Evolutionary conservation across 768 basidiomycete species (phyloP).

Genomic region (Hygrophoropsis aurantiaca): DNA sequence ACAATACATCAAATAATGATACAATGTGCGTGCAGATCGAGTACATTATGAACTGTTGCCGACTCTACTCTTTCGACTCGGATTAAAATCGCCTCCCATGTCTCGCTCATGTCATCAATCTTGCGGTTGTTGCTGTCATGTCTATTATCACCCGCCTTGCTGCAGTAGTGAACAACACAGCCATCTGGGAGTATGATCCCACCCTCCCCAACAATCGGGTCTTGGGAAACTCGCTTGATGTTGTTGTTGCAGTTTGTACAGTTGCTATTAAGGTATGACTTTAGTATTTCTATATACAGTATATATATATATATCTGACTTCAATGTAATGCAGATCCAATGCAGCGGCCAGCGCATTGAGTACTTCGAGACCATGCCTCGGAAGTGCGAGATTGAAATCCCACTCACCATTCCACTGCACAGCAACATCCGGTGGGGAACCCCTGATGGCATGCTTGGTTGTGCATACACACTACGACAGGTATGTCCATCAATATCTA

Average conservation of each 20-base stretch:
- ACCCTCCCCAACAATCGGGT: slow-evolving; percentile 18
- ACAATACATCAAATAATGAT: slow-evolving; percentile 24
- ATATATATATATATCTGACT: background rate
- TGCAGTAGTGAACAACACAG: slow-evolving; percentile 22
- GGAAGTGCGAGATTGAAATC: slow-evolving; percentile 7
- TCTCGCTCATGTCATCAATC: slow-evolving; percentile 28
- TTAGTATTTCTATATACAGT: too few relatives aligned
- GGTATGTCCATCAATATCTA: slow-evolving; percentile 7
- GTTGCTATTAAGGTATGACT: slow-evolving; percentile 26
- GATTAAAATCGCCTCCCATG: slow-evolving; percentile 21
- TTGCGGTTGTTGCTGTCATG: slow-evolving; percentile 26
- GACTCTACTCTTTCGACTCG: slow-evolving; percentile 9
- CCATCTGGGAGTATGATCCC: slow-evolving; percentile 37
- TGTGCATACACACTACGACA: slow-evolving; percentile 12
- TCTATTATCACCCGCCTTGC: slow-evolving; percentile 27
- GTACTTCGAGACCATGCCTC: slow-evolving; percentile 21
- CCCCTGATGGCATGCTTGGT: slow-evolving; percentile 20
- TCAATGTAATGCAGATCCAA: slow-evolving; percentile 26
- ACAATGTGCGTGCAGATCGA: slow-evolving; percentile 15
- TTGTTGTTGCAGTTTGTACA: slow-evolving; percentile 28
- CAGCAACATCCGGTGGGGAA: slow-evolving; percentile 22
- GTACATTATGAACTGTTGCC: slow-evolving; percentile 6
- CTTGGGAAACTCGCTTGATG: slow-evolving; percentile 25
- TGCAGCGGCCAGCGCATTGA: slow-evolving; percentile 20
- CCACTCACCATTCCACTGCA: slow-evolving; percentile 22